Conservation (phyloP, 192 early-diverging fungal genomes). For the Chytriomyces hyalinus region DNA sequence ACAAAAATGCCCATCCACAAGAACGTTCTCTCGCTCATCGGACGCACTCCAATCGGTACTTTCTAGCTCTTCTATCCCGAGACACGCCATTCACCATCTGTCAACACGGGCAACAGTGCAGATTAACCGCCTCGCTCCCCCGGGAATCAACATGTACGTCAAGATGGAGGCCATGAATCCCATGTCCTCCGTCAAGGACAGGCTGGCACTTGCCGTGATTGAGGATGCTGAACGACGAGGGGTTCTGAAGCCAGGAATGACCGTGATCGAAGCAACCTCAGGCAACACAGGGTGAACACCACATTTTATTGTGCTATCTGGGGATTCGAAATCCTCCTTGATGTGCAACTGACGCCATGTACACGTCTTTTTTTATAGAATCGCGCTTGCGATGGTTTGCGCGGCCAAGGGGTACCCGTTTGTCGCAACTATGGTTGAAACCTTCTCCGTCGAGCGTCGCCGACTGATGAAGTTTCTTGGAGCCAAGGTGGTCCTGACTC, state of each 20-base stretch:
- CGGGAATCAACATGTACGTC: conserved; percentile 42
- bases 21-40: conserved; percentile 40
- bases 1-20: conserved; percentile 21
- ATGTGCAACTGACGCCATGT: background rate
- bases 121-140: conserved; percentile 43
- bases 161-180: conserved; percentile 51
- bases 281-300: conserved; percentile 81
- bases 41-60: conserved; percentile 38
- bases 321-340: conserved; percentile 5
- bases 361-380: conserved; percentile 10
- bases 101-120: conserved; percentile 2
- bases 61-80: background rate
- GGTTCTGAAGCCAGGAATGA: conserved; percentile 53
- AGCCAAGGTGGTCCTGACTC: conserved; percentile 47
- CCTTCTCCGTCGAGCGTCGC: conserved; percentile 48
- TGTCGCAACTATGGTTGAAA: conserved; percentile 50
- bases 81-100: background rate
- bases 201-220: conserved; percentile 45
- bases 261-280: conserved; percentile 71
- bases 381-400: conserved; percentile 52
- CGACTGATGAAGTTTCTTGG: conserved; percentile 52
- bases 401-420: conserved; percentile 53
- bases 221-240: conserved; percentile 49
- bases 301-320: conserved; percentile 35
- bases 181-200: conserved; percentile 45